Evolutionary conservation across 106 monocot species (phyloP), one percentile per base, ranked within the genome.

Genomic region (Chionographis japonica): DNA sequence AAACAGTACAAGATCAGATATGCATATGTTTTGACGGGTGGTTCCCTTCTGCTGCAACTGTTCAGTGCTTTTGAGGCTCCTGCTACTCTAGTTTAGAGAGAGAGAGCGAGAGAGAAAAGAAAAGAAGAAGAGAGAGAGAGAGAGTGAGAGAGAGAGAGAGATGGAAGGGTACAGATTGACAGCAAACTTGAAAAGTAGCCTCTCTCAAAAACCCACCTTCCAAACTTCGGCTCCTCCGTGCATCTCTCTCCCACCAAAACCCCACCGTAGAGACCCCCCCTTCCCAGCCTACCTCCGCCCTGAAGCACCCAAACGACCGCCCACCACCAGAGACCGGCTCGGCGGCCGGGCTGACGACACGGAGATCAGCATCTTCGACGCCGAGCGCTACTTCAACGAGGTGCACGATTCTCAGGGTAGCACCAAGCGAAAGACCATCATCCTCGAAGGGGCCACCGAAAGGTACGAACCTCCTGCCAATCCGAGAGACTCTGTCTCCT

Each of bases 301-400:
- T 27, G 27, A 27, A 27, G 27, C 1, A 27, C 52, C 67, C 40
- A 13, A 60, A 35, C 40, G 54, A 43, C 6, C 27, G 27, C 8
- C 46, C 46, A 35, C 8, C 63, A 3, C 50, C 61, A 8, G 43
- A 4, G 17, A 12, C 59, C 62, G 9, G 18, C 12, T 19, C 49
- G 9, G 62, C 64, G 58, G 46, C 9, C 11, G 17, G 37, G 8
- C 10, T 3, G 64, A 70, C 41, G 86, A 88, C 71, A 14, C 46
- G 1, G 46, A 46, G 8, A 46, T 46, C 46, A 27, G 88, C 73
- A 80, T 92, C 75, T 92, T 92, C 75, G 75, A 77, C 61, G 85
- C 92, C 15, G 74, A 88, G 50, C 76, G 77, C 35, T 92, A 88
- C 80, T 85, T 83, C 73, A 81, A 73, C 40, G 82, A 74, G 27